A percentile compares a stretch with the other conserved stretches of the same genome.
Conservation (phyloP, 495 filamentous ascomycete species). For the Talaromyces trachyspermus region DNA sequence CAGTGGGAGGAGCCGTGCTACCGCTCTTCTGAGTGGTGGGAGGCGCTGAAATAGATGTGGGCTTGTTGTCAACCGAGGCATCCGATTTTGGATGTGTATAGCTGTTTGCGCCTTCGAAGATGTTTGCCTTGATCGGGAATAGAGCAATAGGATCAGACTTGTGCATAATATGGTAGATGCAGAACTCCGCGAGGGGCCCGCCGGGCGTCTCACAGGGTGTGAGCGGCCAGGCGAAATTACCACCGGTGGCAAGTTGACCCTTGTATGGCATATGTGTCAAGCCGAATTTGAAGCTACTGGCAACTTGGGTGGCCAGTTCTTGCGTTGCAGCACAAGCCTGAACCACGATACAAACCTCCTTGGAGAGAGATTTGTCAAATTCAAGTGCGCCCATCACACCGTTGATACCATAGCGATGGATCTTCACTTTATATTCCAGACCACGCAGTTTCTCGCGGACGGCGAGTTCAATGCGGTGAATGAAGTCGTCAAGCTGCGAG, state of each 20-base stretch:
- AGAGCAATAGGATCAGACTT: constrained; percentile 19
- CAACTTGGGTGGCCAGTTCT: constrained; percentile 30
- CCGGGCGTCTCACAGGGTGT: constrained; percentile 27
- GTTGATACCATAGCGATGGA: constrained; percentile 35
- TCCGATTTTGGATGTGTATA: not conserved
- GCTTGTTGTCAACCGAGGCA: not conserved
- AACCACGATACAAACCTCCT: constrained; percentile 34
- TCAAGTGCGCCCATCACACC: constrained; percentile 14
- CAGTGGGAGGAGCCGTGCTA: not conserved
- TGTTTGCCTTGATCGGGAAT: constrained; percentile 2
- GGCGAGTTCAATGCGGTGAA: constrained; percentile 12
- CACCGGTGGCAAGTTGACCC: constrained; percentile 35
- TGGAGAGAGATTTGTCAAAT: not conserved
- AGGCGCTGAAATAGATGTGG: too few relatives aligned
- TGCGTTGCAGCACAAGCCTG: constrained; percentile 35
- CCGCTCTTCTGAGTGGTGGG: not conserved
- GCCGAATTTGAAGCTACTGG: constrained; percentile 24
- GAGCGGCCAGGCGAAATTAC: constrained; percentile 38
- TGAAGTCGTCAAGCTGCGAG: constrained; percentile 28
- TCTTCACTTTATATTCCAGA: constrained; percentile 28
- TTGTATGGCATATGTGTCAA: constrained; percentile 37
- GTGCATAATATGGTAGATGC: constrained; percentile 38
- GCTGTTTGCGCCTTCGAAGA: not conserved
- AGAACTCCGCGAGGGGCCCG: constrained; percentile 34
- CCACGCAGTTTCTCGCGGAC: too few relatives aligned